Percentiles rank a stretch among this genome's conserved stretches.
phyloP scores from a whole-genome alignment of 495 filamentous ascomycete species.

The Daldinia vernicosa region DNA sequence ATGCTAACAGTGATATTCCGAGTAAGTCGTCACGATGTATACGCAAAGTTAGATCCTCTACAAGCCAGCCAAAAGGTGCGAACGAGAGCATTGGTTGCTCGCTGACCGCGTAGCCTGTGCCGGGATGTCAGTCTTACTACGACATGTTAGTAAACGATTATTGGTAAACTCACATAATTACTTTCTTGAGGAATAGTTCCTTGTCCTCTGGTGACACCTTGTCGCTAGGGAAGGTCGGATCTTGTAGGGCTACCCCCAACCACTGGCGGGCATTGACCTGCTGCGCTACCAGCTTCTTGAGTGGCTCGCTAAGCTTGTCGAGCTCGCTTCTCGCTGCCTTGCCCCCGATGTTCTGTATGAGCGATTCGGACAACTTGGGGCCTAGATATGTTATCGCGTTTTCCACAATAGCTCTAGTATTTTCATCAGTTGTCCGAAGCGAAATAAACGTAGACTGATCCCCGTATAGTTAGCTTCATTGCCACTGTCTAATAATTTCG shows the following conservation, averaged over 20 bases:
- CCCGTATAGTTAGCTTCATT: slow-evolving; percentile 35
- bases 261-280: slow-evolving; percentile 68
- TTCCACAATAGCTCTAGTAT: slow-evolving; percentile 59
- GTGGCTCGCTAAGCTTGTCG: slow-evolving; percentile 75
- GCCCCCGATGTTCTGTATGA: slow-evolving; percentile 77
- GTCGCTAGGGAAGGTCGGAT: slow-evolving; percentile 65
- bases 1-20: no score
- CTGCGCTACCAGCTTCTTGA: slow-evolving; percentile 76
- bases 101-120: slow-evolving; percentile 66
- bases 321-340: slow-evolving; percentile 80
- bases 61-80: slow-evolving; percentile 76
- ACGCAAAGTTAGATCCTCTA: slow-evolving; percentile 72
- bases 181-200: slow-evolving; percentile 65
- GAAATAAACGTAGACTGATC: slow-evolving; percentile 58
- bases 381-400: slow-evolving; percentile 66
- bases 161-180: slow-evolving; percentile 59
- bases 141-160: background rate
- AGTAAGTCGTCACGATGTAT: slow-evolving; percentile 53
- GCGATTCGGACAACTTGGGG: slow-evolving; percentile 64
- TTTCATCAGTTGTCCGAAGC: slow-evolving; percentile 50
- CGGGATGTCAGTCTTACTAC: slow-evolving; percentile 27
- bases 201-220: slow-evolving; percentile 70
- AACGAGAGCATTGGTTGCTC: slow-evolving; percentile 67
- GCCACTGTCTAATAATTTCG: slow-evolving; percentile 28
- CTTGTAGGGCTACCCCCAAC: slow-evolving; percentile 65